Conservation (phyloP, 441 rosid species). For the Gossypium aridum region DNA sequence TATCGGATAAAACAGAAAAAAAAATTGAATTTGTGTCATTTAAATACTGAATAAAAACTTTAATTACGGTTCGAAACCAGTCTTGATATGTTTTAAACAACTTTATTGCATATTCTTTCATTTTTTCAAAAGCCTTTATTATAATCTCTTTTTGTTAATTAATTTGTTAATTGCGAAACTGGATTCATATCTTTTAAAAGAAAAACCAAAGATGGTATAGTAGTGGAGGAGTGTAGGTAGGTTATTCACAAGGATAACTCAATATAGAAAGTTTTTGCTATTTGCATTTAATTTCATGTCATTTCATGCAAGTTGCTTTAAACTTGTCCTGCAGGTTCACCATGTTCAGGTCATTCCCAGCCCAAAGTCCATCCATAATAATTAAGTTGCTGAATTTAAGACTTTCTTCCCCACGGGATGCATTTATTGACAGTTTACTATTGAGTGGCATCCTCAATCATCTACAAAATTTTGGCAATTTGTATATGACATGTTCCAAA, state of each 20-base stretch:
- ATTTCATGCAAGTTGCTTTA: slow-evolving; percentile 14
- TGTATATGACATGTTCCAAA: background rate
- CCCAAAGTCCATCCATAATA: background rate
- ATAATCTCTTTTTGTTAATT: no score
- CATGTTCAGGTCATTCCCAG: background rate
- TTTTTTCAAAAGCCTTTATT: no score
- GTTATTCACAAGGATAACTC: background rate
- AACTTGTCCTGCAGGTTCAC: background rate
- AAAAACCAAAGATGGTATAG: background rate
- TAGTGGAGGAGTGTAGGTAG: background rate
- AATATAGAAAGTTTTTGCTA: background rate
- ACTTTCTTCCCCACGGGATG: background rate
- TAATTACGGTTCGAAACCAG: no score
- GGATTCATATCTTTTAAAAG: no score
- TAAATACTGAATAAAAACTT: no score
- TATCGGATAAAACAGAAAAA: no score
- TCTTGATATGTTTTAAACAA: no score
- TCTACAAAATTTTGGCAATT: background rate
- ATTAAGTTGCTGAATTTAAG: background rate
- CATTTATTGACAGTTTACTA: background rate
- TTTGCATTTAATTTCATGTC: background rate
- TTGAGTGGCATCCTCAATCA: no score
- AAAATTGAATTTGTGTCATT: no score
- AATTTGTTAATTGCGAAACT: no score
- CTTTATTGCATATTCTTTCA: no score